Conservation (phyloP, 2,329 filamentous ascomycete species). For the Colletotrichum musicola region DNA sequence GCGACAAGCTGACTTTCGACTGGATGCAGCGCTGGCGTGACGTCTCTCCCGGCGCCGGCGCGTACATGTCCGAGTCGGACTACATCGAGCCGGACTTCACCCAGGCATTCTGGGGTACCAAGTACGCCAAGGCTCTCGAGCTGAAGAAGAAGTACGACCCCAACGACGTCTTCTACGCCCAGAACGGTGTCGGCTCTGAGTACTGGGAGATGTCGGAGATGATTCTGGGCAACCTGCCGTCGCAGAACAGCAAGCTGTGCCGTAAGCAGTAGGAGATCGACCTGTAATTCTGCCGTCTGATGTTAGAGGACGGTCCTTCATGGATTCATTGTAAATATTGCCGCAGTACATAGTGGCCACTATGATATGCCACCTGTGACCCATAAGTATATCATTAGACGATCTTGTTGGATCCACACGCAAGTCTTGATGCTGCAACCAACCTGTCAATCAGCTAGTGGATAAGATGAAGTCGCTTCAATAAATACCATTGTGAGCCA, state of each 20-base stretch:
- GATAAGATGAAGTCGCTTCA: too few species aligned
- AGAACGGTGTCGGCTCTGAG: slow-evolving; percentile 39
- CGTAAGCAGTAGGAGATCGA: slow-evolving; percentile 17
- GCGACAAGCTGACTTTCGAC: slow-evolving; percentile 44
- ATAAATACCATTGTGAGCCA: too few species aligned
- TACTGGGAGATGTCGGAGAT: slow-evolving; percentile 39
- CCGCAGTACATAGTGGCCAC: slow-evolving; percentile 12
- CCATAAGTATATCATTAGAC: slow-evolving; percentile 15
- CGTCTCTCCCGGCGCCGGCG: slow-evolving; percentile 40
- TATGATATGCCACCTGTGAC: not conserved
- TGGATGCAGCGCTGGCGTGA: slow-evolving; percentile 53
- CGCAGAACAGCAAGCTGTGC: slow-evolving; percentile 42
- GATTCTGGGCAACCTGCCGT: slow-evolving; percentile 40
- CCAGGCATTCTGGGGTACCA: slow-evolving; percentile 41
- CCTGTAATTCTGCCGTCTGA: not conserved
- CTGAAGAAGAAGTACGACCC: slow-evolving; percentile 41
- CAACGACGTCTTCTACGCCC: slow-evolving; percentile 39
- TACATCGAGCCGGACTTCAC: slow-evolving; percentile 40
- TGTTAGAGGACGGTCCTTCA: not conserved
- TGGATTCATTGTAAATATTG: slow-evolving; percentile 32
- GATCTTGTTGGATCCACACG: slow-evolving; percentile 1
- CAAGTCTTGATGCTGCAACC: not conserved
- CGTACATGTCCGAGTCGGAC: slow-evolving; percentile 45
- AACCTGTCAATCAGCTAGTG: too few species aligned
- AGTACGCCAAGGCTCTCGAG: slow-evolving; percentile 35